Evolutionary conservation across 495 filamentous ascomycete genomes (phyloP), one percentile per base, ranked within the genome.

Genomic region (Parmelia sp.): DNA sequence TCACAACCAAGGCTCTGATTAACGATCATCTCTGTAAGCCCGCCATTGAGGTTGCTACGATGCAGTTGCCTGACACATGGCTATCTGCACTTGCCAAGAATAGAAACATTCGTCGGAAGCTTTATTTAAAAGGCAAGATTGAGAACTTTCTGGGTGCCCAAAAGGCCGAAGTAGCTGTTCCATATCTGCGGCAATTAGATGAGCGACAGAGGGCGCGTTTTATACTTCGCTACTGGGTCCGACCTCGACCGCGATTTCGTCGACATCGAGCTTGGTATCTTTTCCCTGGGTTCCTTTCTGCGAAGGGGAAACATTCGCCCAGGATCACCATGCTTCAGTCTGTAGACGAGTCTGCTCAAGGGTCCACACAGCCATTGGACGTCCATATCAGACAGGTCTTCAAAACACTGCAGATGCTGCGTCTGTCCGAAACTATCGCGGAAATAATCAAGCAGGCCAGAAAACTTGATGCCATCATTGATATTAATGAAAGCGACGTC

Each of bases 371-470:
- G 1, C n/a, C 49, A 19, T 12, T n/a, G 7, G 27, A 45, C 33
- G 19, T 23, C 58, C 12, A 49, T 12, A 10, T 45, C 12, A 56
- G 27, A 63, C 25, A 27, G 33, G 33, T 68, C 8, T 68, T 68
- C 59, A 40, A 59, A 36, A 17, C 68, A 11, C 58, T 66, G 42
- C 42, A 68, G 35, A 53, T 58, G 15, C 47, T 71, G 27, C 57
- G 37, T 7, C 53, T 49, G 29, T 71, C 69, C 40, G n/a, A 47
- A 0, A 31, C n/a, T 10, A 61, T 66, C 53, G 44, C 58, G 29
- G 44, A 53, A 21, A 64, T 62, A 17, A 57, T 69, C 4, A 45
- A 36, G 45, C 42, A 62, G 25, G 42, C 57, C 6, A 58, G 42
- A 11, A 56, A 45, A 7, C 49, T 51, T 17, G 19, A 62, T 33